Evolutionary conservation across 2,329 filamentous ascomycete genomes (phyloP).

Genomic region (Aspergillus brasiliensis): DNA sequence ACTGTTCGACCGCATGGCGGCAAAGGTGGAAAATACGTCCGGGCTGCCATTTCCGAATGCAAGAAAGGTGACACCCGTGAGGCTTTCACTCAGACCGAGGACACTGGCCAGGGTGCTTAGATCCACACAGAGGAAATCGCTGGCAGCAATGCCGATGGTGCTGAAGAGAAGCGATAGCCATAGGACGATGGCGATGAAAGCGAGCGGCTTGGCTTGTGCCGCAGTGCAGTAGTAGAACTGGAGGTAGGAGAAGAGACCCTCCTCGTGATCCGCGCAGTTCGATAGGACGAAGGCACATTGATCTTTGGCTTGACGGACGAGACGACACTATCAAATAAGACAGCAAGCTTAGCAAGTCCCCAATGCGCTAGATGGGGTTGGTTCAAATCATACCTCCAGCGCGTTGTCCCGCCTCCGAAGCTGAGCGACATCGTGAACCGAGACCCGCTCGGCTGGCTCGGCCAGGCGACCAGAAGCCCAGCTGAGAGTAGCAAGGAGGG

Average conservation of each 20-base stretch:
- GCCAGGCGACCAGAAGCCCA: slow-evolving; percentile 20
- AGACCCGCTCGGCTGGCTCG: not conserved
- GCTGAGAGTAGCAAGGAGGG: slow-evolving; percentile 34
- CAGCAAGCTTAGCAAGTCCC: not conserved
- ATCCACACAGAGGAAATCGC: slow-evolving; percentile 98
- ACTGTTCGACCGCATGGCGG: slow-evolving; percentile 94
- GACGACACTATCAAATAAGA: slow-evolving; percentile 62
- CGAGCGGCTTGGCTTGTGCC: slow-evolving; percentile 67
- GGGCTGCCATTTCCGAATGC: slow-evolving; percentile 98
- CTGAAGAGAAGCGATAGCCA: slow-evolving; percentile 93
- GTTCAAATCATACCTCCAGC: slow-evolving; percentile 29
- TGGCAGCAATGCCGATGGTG: slow-evolving; percentile 95
- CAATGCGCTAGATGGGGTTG: not conserved
- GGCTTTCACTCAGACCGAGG: slow-evolving; percentile 89
- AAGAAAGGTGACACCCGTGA: slow-evolving; percentile 93
- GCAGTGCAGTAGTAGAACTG: slow-evolving; percentile 87
- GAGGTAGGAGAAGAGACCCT: slow-evolving; percentile 85
- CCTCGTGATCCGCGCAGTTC: slow-evolving; percentile 86
- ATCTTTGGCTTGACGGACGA: slow-evolving; percentile 75
- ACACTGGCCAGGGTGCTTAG: slow-evolving; percentile 88
- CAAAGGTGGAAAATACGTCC: slow-evolving; percentile 98
- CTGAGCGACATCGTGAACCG: not conserved
- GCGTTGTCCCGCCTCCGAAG: slow-evolving; percentile 24
- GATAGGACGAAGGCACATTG: slow-evolving; percentile 82
- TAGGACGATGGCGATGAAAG: slow-evolving; percentile 73